Base-by-base conservation (phyloP, 805 yeast genomes). In the Deakozyma indianensis region DNA sequence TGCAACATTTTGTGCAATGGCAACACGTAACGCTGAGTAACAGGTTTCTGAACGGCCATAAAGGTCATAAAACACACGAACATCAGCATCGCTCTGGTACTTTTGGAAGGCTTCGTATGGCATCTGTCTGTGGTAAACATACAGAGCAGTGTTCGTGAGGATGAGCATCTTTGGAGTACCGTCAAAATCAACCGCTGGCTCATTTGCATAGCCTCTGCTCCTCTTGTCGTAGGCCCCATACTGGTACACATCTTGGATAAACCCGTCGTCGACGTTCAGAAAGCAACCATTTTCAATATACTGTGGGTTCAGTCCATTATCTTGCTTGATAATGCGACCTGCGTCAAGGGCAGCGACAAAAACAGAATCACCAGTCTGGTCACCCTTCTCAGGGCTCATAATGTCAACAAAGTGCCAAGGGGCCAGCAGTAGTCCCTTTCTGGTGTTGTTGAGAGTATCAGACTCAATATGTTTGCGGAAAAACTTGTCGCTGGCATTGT, bases 41-140 rank as follows among this genome's bases (percentile, higher is more conserved):
- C 96, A 90, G 2, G 94, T 80, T 60, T 94, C 98, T 44, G 83
- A 78, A 44, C 80, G 73, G 3, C 97, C 96, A 59, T 86, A 87
- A 45, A 83, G 80, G 42, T 75, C 73, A 16, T 80, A 76, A 57
- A 85, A 85, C 44, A 79, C 73, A 44, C 78, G 71, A 44, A 84
- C 74, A 20, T 82, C 78, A 32, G 65, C 69, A 35, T 80, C 88
- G 43, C 78, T 76, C 46, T 84, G 65, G 0, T 81, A 63, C 56
- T 81, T 82, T 7, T 32, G 38, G 51, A 90, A 72, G 3, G 86
- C 73, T 58, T 80, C 74, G 58, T 81, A 88, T 4, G 95, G 92
- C 2, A 87, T 80, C 59, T 86, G 74, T 53, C 80, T 80, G 51
- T 80, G 78, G 60, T 79, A 85, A 20, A 84, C 71, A 54, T 79